phyloP scores from a whole-genome alignment of 1,284 basidiomycete species.

The Malassezia nana region DNA sequence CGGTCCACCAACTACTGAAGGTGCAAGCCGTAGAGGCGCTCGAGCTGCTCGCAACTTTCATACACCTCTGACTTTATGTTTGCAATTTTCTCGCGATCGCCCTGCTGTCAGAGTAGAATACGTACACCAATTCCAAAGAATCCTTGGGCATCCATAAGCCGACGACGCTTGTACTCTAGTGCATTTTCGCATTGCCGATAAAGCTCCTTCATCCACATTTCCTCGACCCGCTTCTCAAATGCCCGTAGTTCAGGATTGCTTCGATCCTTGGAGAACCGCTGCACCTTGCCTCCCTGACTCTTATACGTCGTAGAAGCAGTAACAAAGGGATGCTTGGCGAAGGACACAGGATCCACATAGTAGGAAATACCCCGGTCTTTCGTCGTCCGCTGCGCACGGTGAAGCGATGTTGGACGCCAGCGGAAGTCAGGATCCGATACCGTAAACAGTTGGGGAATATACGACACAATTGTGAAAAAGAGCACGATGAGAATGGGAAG shows the following conservation, averaged over 20 bases:
- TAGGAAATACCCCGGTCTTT: constrained; percentile 64
- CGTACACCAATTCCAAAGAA: constrained; percentile 18
- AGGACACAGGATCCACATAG: constrained; percentile 72
- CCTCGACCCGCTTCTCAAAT: constrained; percentile 16
- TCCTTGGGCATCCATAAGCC: constrained; percentile 13
- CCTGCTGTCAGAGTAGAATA: constrained; percentile 17
- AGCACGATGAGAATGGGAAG: constrained; percentile 59
- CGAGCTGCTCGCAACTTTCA: constrained; percentile 40
- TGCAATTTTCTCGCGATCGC: constrained; percentile 27
- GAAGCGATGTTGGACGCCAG: constrained; percentile 53
- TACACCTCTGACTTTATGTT: constrained; percentile 35
- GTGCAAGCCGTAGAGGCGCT: constrained; percentile 21
- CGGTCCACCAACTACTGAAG: constrained; percentile 1
- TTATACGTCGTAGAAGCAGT: constrained; percentile 25
- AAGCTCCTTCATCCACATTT: constrained; percentile 19
- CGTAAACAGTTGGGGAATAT: constrained; percentile 62
- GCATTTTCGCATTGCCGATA: constrained; percentile 19
- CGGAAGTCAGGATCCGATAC: constrained; percentile 71
- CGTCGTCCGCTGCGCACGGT: constrained; percentile 52
- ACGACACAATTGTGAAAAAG: constrained; percentile 63
- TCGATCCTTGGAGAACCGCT: constrained; percentile 22
- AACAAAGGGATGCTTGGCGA: constrained; percentile 61
- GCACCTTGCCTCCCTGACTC: constrained; percentile 7
- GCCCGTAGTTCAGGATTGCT: constrained; percentile 24
- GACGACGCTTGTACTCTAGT: constrained; percentile 13